These are phyloP conservation scores for Saturnispora gosingensis DNA, from an alignment of 805 yeast genomes.

Conservation along the genomic window DNA sequence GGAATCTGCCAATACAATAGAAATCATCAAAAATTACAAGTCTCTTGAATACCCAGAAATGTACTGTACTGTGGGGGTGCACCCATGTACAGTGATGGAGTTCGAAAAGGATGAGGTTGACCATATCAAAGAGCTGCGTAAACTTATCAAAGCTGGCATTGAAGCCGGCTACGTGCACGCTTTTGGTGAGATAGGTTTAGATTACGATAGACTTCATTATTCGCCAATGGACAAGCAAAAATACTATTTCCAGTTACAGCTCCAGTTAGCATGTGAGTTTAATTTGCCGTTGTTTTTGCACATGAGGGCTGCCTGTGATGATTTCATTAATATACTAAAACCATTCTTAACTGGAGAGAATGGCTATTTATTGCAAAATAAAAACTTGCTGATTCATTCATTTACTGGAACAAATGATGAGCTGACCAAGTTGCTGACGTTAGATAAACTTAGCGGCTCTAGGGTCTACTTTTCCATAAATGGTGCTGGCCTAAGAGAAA, in stretches of 20 bases:
- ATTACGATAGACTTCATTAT: slow-evolving; percentile 80
- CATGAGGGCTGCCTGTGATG: slow-evolving; percentile 78
- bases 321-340: slow-evolving; percentile 53
- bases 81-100: slow-evolving; percentile 79
- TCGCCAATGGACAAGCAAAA: slow-evolving; percentile 61
- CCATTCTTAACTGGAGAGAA: slow-evolving; percentile 44
- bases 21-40: slow-evolving; percentile 32
- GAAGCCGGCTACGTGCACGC: slow-evolving; percentile 54
- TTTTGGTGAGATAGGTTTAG: slow-evolving; percentile 93
- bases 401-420: slow-evolving; percentile 79
- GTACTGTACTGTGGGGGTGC: slow-evolving; percentile 83
- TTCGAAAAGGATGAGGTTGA: slow-evolving; percentile 26
- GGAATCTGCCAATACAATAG: slow-evolving; percentile 58
- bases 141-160: slow-evolving; percentile 40
- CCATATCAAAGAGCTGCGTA: slow-evolving; percentile 41
- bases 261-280: slow-evolving; percentile 51
- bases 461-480: slow-evolving; percentile 68
- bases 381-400: slow-evolving; percentile 84
- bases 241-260: slow-evolving; percentile 60
- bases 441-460: slow-evolving; percentile 29
- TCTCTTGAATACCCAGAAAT: slow-evolving; percentile 25
- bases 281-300: slow-evolving; percentile 79
- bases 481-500: slow-evolving; percentile 84
- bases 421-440: slow-evolving; percentile 40
- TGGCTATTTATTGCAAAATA: slow-evolving; percentile 28